Conservation (phyloP, 805 yeast genomes). For the Teunomyces atbi region DNA sequence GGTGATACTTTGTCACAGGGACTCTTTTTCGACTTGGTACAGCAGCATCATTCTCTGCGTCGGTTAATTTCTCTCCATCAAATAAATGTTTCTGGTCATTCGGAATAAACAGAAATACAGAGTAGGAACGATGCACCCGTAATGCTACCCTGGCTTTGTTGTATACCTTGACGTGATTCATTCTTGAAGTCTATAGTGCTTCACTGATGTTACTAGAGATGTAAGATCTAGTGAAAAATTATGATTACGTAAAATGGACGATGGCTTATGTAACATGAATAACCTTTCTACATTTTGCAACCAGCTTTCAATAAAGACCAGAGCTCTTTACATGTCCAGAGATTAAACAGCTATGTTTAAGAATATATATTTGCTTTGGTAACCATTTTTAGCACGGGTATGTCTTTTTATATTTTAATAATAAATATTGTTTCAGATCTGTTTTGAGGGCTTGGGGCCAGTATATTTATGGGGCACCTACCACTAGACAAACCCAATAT, state of each 20-base stretch:
- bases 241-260: neutral
- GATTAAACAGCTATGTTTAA: no score
- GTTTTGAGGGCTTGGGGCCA: neutral
- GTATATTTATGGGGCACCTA: neutral
- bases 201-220: neutral
- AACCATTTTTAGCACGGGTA: neutral
- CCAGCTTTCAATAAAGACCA: neutral
- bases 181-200: neutral
- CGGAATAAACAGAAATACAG: slow-evolving; percentile 24
- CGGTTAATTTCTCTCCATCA: slow-evolving; percentile 26
- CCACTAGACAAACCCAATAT: neutral
- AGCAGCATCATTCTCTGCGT: slow-evolving; percentile 30
- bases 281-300: neutral
- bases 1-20: slow-evolving; percentile 15
- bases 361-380: neutral
- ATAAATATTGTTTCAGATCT: neutral
- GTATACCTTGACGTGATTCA: neutral
- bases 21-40: slow-evolving; percentile 31
- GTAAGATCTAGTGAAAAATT: neutral
- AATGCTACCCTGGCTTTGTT: neutral
- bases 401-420: neutral
- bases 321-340: no score
- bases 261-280: neutral
- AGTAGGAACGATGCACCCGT: neutral
- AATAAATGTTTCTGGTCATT: slow-evolving; percentile 26